A percentile compares a stretch with the other conserved stretches of the same genome.
These are phyloP conservation scores for Citrullus amarus DNA, from an alignment of 306 rosid genomes.

Conservation along the genomic window DNA sequence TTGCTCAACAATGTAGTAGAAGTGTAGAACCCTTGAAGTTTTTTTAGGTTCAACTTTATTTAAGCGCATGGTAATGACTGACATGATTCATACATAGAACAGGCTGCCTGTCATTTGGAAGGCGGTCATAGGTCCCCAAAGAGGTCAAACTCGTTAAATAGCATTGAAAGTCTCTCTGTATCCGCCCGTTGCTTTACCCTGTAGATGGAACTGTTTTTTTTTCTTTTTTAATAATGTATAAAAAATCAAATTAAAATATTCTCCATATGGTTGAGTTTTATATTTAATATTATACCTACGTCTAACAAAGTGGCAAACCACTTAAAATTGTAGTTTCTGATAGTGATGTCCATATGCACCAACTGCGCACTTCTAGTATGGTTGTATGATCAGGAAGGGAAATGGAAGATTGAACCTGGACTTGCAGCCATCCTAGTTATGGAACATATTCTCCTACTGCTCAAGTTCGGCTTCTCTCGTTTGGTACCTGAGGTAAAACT, in stretches of 20 bases:
- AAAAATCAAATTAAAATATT: background rate
- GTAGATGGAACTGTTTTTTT: background rate
- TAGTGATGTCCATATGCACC: constrained; percentile 80
- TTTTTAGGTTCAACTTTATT: background rate
- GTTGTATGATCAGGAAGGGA: constrained; percentile 82
- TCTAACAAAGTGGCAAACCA: constrained; percentile 10
- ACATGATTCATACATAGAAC: background rate
- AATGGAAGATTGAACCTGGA: constrained; percentile 96
- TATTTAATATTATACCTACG: background rate
- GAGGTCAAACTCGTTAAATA: background rate
- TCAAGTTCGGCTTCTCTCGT: constrained; percentile 86
- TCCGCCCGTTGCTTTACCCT: background rate
- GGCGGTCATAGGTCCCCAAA: background rate
- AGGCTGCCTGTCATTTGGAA: background rate
- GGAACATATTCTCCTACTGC: constrained; percentile 77
- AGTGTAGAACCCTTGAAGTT: background rate
- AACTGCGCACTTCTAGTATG: constrained; percentile 89
- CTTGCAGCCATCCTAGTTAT: constrained; percentile 82
- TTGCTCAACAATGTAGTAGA: background rate
- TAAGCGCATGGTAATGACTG: background rate
- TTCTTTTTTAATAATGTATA: background rate
- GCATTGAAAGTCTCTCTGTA: background rate
- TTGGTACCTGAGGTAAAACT: constrained; percentile 66
- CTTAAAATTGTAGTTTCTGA: constrained; percentile 51
- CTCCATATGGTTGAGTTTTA: background rate